phyloP scores from a whole-genome alignment of 495 filamentous ascomycete genomes.

The Clohesyomyces aquaticus region DNA sequence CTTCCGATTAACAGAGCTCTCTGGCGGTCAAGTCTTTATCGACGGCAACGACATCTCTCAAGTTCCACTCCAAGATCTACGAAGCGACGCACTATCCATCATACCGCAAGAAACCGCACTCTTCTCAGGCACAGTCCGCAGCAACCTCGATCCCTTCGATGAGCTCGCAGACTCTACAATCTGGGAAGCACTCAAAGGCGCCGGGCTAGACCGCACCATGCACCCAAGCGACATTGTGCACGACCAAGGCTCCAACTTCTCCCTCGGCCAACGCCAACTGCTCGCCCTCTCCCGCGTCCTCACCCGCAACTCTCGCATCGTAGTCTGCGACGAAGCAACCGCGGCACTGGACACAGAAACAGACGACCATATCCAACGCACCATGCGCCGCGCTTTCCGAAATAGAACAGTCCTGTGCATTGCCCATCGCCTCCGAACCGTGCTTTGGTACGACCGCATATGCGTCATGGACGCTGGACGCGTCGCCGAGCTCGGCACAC shows the following conservation, averaged over 20 bases:
- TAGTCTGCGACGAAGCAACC: constrained; percentile 93
- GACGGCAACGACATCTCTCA: constrained; percentile 37
- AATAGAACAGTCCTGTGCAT: constrained; percentile 79
- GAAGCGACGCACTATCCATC: constrained; percentile 27
- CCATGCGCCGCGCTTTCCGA: constrained; percentile 79
- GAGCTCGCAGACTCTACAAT: constrained; percentile 73
- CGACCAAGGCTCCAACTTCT: constrained; percentile 67
- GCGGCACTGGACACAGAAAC: constrained; percentile 89
- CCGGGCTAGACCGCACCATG: constrained; percentile 77
- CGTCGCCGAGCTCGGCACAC: constrained; percentile 73
- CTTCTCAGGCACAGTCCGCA: constrained; percentile 82
- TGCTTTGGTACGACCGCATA: constrained; percentile 83
- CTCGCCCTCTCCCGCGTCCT: constrained; percentile 52
- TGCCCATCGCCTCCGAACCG: constrained; percentile 82
- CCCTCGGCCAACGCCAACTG: constrained; percentile 69
- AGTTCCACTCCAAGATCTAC: constrained; percentile 28
- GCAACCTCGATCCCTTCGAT: constrained; percentile 81
- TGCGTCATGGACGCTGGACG: constrained; percentile 76
- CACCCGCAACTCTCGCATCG: constrained; percentile 85
- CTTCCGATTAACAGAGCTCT: constrained; percentile 33
- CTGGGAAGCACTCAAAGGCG: constrained; percentile 72
- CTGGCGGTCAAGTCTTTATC: constrained; percentile 29
- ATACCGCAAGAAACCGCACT: constrained; percentile 51
- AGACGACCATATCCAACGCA: constrained; percentile 77
- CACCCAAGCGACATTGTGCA: constrained; percentile 46